A percentile compares a stretch with the other conserved stretches of the same genome.
Evolutionary conservation across 1,284 basidiomycete species (phyloP).

Genomic region (Papiliotrema flavescens): DNA sequence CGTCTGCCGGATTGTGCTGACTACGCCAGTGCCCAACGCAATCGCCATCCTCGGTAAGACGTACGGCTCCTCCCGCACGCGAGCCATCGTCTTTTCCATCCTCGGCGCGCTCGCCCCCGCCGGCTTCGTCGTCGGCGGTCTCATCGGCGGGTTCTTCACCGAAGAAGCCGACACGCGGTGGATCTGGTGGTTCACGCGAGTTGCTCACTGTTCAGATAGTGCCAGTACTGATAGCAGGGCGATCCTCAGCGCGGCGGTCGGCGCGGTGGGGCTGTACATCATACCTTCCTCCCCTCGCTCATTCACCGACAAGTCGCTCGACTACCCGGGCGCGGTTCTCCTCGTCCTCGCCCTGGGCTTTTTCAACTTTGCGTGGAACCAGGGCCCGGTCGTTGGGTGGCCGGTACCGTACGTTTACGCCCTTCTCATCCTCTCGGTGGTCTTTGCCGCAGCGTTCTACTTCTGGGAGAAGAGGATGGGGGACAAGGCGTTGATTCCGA

Average conservation of each 20-base stretch:
- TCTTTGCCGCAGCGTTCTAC: constrained; percentile 20
- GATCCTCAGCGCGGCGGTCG: constrained; percentile 18
- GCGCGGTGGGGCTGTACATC: constrained; percentile 13
- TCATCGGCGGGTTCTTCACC: constrained; percentile 22
- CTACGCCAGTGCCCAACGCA: constrained; percentile 25
- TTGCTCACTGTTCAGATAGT: not conserved
- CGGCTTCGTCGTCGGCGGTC: constrained; percentile 29
- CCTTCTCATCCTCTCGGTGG: constrained; percentile 22
- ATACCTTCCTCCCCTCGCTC: constrained; percentile 5
- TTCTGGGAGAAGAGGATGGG: constrained; percentile 19
- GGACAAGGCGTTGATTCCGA: constrained; percentile 24
- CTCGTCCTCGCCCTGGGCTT: constrained; percentile 23
- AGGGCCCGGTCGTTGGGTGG: constrained; percentile 31
- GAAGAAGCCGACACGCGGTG: constrained; percentile 15
- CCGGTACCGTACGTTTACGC: constrained; percentile 23
- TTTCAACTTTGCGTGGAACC: constrained; percentile 38
- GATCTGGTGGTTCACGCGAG: constrained; percentile 33
- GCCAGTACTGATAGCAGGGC: constrained; percentile 6
- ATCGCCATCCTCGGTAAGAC: constrained; percentile 27
- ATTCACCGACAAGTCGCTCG: constrained; percentile 5
- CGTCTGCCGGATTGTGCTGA: no score
- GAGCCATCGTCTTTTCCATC: constrained; percentile 30
- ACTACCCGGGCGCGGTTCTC: constrained; percentile 20
- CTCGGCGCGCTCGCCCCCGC: constrained; percentile 29
- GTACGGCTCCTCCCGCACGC: constrained; percentile 19